Percentiles rank a stretch among this genome's conserved stretches.
phyloP scores from a whole-genome alignment of 2,329 filamentous ascomycete genomes.

The Sporothrix sp. region DNA sequence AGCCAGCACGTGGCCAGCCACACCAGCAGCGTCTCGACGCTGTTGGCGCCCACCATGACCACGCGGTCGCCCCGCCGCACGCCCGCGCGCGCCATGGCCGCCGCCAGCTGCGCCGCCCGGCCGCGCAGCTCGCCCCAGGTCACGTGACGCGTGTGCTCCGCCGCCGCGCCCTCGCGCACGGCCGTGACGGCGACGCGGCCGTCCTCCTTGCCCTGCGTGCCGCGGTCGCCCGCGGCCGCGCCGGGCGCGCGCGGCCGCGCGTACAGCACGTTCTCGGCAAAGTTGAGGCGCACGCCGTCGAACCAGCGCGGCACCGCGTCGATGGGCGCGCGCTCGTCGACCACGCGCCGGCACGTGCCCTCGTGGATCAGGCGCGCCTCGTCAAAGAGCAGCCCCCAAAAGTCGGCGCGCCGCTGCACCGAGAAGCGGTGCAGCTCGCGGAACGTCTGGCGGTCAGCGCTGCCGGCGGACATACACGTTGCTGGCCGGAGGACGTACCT shows the following conservation, averaged over 20 bases:
- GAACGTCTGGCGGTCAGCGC: constrained; percentile 43
- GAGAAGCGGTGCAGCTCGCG: constrained; percentile 63
- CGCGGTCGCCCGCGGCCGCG: constrained; percentile 22
- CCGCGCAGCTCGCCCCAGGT: constrained; percentile 58
- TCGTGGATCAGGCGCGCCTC: constrained; percentile 51
- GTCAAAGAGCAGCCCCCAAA: constrained; percentile 57
- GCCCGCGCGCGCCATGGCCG: constrained; percentile 54
- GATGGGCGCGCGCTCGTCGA: constrained; percentile 62
- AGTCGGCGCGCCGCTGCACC: constrained; percentile 48
- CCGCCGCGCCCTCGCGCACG: constrained; percentile 53
- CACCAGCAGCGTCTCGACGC: constrained; percentile 61
- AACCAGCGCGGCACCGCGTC: constrained; percentile 70
- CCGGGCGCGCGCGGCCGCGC: constrained; percentile 27
- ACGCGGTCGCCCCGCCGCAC: constrained; percentile 63
- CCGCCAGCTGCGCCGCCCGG: constrained; percentile 48
- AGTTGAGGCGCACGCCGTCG: constrained; percentile 62
- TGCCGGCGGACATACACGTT: no score
- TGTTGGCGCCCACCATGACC: constrained; percentile 66
- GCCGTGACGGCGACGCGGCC: constrained; percentile 60
- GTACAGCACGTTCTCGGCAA: constrained; percentile 71
- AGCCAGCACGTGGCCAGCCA: constrained; percentile 61
- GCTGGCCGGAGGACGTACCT: background rate
- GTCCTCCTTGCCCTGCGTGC: constrained; percentile 58
- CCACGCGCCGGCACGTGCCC: constrained; percentile 47
- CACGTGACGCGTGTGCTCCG: constrained; percentile 41